Percentiles rank a stretch among this genome's conserved stretches.
phyloP scores from a whole-genome alignment of 306 rosid species.

The Castanea crenata region DNA sequence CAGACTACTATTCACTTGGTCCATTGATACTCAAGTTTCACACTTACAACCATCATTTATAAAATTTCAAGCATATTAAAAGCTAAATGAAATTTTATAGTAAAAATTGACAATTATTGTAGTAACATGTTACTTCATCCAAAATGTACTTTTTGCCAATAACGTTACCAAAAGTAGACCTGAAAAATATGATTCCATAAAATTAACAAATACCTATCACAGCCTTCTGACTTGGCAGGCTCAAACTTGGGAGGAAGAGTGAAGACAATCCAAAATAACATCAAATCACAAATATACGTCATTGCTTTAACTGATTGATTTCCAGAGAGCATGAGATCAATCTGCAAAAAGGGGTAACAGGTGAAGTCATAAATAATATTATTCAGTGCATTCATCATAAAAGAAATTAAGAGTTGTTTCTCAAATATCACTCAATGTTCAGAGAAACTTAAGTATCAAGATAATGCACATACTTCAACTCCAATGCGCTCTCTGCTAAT shows the following conservation, averaged over 20 bases:
- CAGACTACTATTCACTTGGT: too few species aligned
- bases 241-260: slow-evolving; percentile 55
- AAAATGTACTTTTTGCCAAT: background rate
- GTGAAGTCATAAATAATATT: background rate
- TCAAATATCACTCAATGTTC: slow-evolving; percentile 1
- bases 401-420: slow-evolving; percentile 15
- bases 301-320: slow-evolving; percentile 82
- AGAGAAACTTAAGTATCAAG: slow-evolving; percentile 16
- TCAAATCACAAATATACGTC: slow-evolving; percentile 59
- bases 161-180: background rate
- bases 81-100: background rate
- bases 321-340: slow-evolving; percentile 87
- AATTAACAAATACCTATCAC: slow-evolving; percentile 59
- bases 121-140: background rate
- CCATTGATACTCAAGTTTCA: too few species aligned
- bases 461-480: slow-evolving; percentile 53
- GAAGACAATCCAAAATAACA: slow-evolving; percentile 75
- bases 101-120: too few species aligned
- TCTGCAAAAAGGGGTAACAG: slow-evolving; percentile 36
- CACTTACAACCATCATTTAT: too few species aligned
- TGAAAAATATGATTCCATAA: background rate
- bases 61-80: background rate
- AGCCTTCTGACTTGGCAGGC: slow-evolving; percentile 60
- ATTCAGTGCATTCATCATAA: background rate
- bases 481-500: slow-evolving; percentile 94